phyloP scores from a whole-genome alignment of 2,329 filamentous ascomycete species.

The Colletotrichum liaoningense region DNA sequence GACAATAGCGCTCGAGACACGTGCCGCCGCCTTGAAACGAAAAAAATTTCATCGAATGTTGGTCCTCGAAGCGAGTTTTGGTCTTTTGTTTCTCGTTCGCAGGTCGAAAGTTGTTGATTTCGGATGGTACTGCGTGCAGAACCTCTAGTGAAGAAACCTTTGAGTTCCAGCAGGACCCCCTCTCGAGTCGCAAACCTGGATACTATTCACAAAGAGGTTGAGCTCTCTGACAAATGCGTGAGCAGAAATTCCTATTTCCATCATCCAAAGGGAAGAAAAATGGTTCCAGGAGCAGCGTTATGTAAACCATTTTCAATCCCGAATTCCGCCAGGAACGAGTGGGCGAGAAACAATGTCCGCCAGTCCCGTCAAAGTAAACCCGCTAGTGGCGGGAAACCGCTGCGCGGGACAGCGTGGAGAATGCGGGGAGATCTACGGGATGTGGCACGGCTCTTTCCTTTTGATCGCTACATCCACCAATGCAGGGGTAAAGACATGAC shows the following conservation, averaged over 20 bases:
- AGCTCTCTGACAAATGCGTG: neutral
- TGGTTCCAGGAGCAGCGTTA: neutral
- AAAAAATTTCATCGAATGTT: no score
- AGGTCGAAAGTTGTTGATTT: no score
- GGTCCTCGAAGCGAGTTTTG: no score
- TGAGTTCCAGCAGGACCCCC: no score
- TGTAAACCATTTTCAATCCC: constrained; percentile 3
- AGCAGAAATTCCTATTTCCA: neutral
- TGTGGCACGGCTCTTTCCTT: constrained; percentile 4
- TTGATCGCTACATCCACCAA: neutral
- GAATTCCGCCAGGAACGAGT: constrained; percentile 23
- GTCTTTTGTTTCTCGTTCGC: no score
- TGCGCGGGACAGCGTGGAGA: constrained; percentile 6
- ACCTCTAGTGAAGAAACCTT: no score
- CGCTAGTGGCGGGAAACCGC: constrained; percentile 30
- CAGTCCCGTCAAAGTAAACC: constrained; percentile 26
- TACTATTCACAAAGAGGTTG: neutral
- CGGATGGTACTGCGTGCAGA: no score
- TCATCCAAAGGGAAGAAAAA: neutral
- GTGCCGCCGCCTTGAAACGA: no score
- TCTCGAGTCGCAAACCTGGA: neutral
- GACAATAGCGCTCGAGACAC: no score
- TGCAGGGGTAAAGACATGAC: neutral
- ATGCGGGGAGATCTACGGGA: constrained; percentile 29
- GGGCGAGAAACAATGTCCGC: neutral